Conservation (phyloP, 2,329 filamentous ascomycete species). For the Fusarium sp. region DNA sequence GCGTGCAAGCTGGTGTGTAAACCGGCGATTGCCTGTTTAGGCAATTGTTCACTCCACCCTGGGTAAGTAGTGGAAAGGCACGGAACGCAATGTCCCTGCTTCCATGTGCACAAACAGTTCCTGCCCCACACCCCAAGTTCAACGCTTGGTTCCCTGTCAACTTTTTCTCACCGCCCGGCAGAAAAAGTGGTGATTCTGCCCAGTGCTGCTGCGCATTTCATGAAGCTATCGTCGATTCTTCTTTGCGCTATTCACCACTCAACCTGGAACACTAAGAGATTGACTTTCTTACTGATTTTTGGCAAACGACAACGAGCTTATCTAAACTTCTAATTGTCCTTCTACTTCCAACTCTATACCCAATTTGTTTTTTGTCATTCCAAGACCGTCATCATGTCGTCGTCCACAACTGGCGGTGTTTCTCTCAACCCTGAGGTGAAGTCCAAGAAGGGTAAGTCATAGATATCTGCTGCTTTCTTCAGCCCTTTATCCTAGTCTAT, state of each 20-base stretch:
- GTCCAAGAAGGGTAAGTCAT: constrained; percentile 28
- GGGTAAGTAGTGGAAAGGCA: constrained; percentile 7
- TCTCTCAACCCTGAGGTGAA: constrained; percentile 32
- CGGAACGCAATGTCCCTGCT: neutral
- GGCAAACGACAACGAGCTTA: neutral
- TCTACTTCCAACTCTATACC: neutral
- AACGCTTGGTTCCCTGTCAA: neutral
- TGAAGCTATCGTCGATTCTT: constrained; percentile 34
- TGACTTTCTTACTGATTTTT: neutral
- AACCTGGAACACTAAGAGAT: constrained; percentile 1
- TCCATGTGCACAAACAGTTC: constrained; percentile 1
- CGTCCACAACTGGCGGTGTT: constrained; percentile 14
- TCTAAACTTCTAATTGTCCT: too few species aligned
- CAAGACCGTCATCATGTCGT: constrained; percentile 23
- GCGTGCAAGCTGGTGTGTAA: neutral
- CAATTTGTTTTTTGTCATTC: neutral
- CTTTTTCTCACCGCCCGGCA: constrained; percentile 46
- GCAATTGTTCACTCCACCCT: constrained; percentile 23
- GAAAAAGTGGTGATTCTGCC: constrained; percentile 40
- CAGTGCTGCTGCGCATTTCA: neutral
- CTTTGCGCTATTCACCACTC: constrained; percentile 10
- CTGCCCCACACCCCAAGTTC: constrained; percentile 2
- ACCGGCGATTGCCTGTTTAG: constrained; percentile 34
- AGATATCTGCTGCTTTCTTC: neutral
- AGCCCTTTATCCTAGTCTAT: neutral